Conservation (phyloP, 2,329 filamentous ascomycete genomes). For the Paramyrothecium sp. region DNA sequence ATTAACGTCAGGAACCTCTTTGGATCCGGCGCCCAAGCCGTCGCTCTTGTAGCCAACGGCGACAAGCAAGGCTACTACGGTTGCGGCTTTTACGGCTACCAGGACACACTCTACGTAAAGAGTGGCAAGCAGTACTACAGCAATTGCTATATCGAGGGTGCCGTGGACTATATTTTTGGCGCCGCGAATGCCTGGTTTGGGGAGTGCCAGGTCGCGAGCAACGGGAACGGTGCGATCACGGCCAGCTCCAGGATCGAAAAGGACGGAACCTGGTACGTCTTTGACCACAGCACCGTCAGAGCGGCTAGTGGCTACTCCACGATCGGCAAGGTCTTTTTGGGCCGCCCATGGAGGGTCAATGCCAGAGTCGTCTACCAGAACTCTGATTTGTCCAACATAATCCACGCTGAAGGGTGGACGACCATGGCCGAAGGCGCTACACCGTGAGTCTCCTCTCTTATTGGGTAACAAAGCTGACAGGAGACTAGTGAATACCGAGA, state of each 20-base stretch:
- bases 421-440: constrained; percentile 1
- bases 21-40: background rate
- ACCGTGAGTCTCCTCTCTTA: background rate
- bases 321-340: constrained; percentile 1
- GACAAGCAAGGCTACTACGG: constrained; percentile 2
- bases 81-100: background rate
- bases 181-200: constrained; percentile 1
- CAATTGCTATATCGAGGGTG: constrained; percentile 2
- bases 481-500: too few species aligned
- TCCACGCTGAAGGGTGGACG: background rate
- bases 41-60: background rate
- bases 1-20: background rate
- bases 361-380: constrained; percentile 1
- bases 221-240: background rate
- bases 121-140: background rate
- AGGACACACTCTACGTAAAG: constrained; percentile 2
- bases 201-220: background rate
- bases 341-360: constrained; percentile 3
- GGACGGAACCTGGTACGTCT: background rate
- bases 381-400: background rate
- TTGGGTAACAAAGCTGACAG: too few species aligned
- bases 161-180: constrained; percentile 4
- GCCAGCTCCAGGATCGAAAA: background rate
- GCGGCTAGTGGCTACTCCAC: background rate
- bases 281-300: constrained; percentile 1